Evolutionary conservation across 2,329 filamentous ascomycete species (phyloP), one percentile per base, ranked within the genome.

Genomic region (Trichoderma koningii): DNA sequence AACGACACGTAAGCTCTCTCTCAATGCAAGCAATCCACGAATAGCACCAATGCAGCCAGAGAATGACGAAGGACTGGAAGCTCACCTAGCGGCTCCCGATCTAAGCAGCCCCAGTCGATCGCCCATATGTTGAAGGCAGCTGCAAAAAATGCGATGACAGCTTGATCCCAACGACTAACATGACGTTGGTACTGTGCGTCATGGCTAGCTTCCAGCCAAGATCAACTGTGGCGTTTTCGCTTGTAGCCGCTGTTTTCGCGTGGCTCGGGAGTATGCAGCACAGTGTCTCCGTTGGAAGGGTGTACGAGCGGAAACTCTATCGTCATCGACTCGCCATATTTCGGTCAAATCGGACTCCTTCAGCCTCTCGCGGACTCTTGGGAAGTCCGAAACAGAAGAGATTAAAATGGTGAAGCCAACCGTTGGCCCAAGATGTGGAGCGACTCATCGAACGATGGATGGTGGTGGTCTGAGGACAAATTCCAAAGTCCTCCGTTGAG

Each of bases 311-410:
- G 60, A 63, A 63, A 63, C 38, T 26, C 23, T 53, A 63, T 63
- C 60, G 60, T 63, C 60, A 63, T 63, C 52, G 38, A 55, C 50
- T 63, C 26, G 60, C 48, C 56, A 55, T 53, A 21, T 26, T 17
- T 63, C 60, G 60, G 60, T 55, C 41, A 19, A 26, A 63, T 26
- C 60, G 60, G 60, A 38, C 60, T 53, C 60, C 26, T 63, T 47
- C 21, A 53, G 50, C 50, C 60, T 38, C 34, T 23, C 41, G 42
- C 60, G 50, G 60, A 55, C 50, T 55, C 51, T n/a, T 47, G 4
- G 21, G 41, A 53, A 55, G 41, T 63, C 60, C 60, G 60, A 63
- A n/a, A 21, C 15, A 10, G 50, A 26, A 10, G 12, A 19, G 60
- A 38, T 17, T 55, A 63, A 62, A 55, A 52, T 19, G 12, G 23